These are phyloP conservation scores for Claviceps digitariae DNA, from an alignment of 2,329 filamentous ascomycete genomes.

Conservation along the genomic window DNA sequence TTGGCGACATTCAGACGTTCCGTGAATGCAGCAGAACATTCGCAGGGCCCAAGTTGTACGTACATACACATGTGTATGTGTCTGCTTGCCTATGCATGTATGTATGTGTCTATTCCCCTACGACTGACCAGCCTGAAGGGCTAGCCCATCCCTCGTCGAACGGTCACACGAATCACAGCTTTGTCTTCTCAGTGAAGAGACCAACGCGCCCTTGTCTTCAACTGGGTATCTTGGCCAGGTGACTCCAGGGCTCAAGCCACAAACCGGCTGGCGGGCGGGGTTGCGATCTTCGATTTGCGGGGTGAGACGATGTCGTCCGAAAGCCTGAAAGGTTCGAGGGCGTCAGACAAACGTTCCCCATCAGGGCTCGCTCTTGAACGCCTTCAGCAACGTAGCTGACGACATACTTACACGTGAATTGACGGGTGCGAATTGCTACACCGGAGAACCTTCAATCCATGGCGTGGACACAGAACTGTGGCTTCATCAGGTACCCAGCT, in stretches of 20 bases:
- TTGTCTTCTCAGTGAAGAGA: background rate
- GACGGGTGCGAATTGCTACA: too few species aligned
- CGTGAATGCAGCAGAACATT: background rate
- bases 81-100: too few species aligned
- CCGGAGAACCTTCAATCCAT: background rate
- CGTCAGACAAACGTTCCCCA: background rate
- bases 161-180: background rate
- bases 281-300: slow-evolving; percentile 5
- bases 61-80: too few species aligned
- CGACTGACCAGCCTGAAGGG: background rate
- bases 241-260: slow-evolving; percentile 7
- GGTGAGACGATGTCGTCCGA: slow-evolving; percentile 1
- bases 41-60: too few species aligned
- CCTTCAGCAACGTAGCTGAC: background rate
- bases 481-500: background rate
- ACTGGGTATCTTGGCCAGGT: slow-evolving; percentile 2
- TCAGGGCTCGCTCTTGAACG: background rate
- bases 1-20: too few species aligned
- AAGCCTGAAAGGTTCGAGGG: background rate
- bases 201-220: background rate
- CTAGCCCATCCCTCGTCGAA: background rate
- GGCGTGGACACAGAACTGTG: background rate
- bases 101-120: too few species aligned
- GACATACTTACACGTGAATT: background rate
- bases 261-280: slow-evolving; percentile 5